A percentile compares a stretch with the other conserved stretches of the same genome.
Evolutionary conservation across 495 filamentous ascomycete species (phyloP).

Genomic region (Diplogelasinospora grovesii): DNA sequence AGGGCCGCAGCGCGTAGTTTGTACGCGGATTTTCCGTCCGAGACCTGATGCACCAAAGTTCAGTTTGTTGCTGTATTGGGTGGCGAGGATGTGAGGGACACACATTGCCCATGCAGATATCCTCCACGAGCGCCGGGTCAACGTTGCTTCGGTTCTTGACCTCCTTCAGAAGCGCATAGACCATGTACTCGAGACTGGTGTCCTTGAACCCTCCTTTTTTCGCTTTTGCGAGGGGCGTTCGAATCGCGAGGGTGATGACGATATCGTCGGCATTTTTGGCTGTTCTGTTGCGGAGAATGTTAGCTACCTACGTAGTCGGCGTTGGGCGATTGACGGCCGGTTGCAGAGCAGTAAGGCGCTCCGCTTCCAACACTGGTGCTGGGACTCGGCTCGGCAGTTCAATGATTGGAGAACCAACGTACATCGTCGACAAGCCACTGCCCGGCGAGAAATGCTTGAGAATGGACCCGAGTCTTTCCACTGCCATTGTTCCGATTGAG

Average conservation of each 20-base stretch:
- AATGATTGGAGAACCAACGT: too few relatives aligned
- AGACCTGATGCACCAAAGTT: conserved; percentile 51
- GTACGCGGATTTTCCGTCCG: conserved; percentile 80
- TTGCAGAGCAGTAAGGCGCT: too few relatives aligned
- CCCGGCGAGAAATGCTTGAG: conserved; percentile 77
- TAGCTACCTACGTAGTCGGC: background rate
- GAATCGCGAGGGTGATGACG: conserved; percentile 78
- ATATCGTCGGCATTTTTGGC: conserved; percentile 94
- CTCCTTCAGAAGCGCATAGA: conserved; percentile 73
- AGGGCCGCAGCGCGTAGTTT: conserved; percentile 82
- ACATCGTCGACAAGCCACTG: conserved; percentile 70
- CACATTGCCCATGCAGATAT: conserved; percentile 90
- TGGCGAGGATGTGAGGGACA: conserved; percentile 17
- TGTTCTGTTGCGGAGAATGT: conserved; percentile 50
- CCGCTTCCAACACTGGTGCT: too few relatives aligned
- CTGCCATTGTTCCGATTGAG: conserved; percentile 60
- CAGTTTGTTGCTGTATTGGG: background rate
- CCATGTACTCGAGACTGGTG: conserved; percentile 77
- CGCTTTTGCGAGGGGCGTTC: conserved; percentile 73
- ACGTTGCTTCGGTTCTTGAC: conserved; percentile 66
- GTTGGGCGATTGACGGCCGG: too few relatives aligned
- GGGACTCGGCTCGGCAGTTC: too few relatives aligned
- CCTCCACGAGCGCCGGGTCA: conserved; percentile 79
- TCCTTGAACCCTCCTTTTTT: conserved; percentile 90
- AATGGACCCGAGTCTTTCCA: conserved; percentile 78